These are phyloP conservation scores for Ceratobasidium sp. DNA, from an alignment of 1,284 basidiomycete genomes.

Conservation along the genomic window DNA sequence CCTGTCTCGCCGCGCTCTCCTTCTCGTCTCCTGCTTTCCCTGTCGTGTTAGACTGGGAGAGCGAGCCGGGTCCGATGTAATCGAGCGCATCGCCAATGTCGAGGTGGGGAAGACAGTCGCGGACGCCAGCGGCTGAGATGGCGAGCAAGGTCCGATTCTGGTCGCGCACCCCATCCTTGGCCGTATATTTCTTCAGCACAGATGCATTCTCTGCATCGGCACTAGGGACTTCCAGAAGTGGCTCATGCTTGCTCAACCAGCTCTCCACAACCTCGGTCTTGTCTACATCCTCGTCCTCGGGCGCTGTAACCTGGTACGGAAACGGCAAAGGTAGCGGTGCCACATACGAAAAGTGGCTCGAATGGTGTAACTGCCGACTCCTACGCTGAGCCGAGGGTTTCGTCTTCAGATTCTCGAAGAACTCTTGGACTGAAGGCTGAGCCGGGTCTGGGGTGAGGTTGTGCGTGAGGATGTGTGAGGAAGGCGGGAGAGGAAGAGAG, in stretches of 20 bases:
- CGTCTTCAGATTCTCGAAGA: slow-evolving; percentile 62
- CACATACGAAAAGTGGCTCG: slow-evolving; percentile 84
- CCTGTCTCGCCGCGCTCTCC: slow-evolving; percentile 62
- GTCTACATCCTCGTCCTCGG: slow-evolving; percentile 58
- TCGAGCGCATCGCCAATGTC: slow-evolving; percentile 86
- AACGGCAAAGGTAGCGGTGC: slow-evolving; percentile 86
- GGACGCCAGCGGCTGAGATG: slow-evolving; percentile 69
- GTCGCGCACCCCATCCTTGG: slow-evolving; percentile 59
- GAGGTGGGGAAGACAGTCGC: slow-evolving; percentile 84
- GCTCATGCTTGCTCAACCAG: slow-evolving; percentile 74
- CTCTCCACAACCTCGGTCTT: slow-evolving; percentile 73
- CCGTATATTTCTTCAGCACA: slow-evolving; percentile 49
- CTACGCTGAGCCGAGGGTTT: slow-evolving; percentile 79
- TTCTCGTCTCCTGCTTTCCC: slow-evolving; percentile 54
- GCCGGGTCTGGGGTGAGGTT: slow-evolving; percentile 75
- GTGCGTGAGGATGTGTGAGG: slow-evolving; percentile 69
- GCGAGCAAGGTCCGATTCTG: slow-evolving; percentile 72
- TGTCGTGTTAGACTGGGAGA: slow-evolving; percentile 53
- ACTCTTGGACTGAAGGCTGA: slow-evolving; percentile 62
- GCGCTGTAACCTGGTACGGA: slow-evolving; percentile 76
- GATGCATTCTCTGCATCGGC: slow-evolving; percentile 34
- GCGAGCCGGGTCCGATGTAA: slow-evolving; percentile 66
- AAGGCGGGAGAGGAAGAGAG: slow-evolving; percentile 70
- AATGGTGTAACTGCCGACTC: slow-evolving; percentile 65
- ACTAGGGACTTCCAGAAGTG: slow-evolving; percentile 55